Base-by-base conservation (phyloP, 1,284 basidiomycete genomes). In the Porogramme epimiltina region DNA sequence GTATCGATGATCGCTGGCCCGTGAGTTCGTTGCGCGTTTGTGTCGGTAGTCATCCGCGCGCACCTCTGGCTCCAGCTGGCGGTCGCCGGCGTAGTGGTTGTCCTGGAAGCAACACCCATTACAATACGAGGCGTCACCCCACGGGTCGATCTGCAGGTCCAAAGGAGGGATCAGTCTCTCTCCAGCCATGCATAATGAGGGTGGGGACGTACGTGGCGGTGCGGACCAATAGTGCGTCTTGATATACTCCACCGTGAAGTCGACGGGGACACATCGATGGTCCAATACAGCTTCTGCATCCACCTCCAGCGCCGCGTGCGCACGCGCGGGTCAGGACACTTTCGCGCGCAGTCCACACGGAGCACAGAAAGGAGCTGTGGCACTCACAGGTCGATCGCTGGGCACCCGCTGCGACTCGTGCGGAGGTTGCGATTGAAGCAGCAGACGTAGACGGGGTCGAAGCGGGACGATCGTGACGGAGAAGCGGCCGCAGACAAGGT, bases 251-350 rank as follows among this genome's bases (percentile, higher is more conserved):
- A 98, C 97, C 70, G 95, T 79, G 50, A 96, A 22, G 88, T 89
- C 34, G 85, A 82, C 70, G 89, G 89, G 84, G 98, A 99, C 1
- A 92, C 93, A 0, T 86, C 73, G 61, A 88, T 77, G 61, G 89
- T 91, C 95, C 94, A 98, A 76, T 98, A 98, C 31, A 98, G 74
- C 65, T n/a, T n/a, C n/a, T n/a, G n/a, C n/a, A n/a, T n/a, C n/a
- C n/a, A n/a, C n/a, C n/a, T n/a, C n/a, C n/a, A n/a, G n/a, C n/a
- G n/a, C n/a, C n/a, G n/a, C n/a, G n/a, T n/a, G n/a, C n/a, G n/a
- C n/a, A n/a, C n/a, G n/a, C n/a, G n/a, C n/a, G n/a, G n/a, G n/a
- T n/a, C n/a, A n/a, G n/a, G n/a, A n/a, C n/a, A n/a, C n/a, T n/a
- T n/a, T n/a, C n/a, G n/a, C n/a, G n/a, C n/a, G n/a, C n/a, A n/a